These are phyloP conservation scores for Zygoascus flipseniorum DNA, from an alignment of 805 yeast species.

Conservation along the genomic window DNA sequence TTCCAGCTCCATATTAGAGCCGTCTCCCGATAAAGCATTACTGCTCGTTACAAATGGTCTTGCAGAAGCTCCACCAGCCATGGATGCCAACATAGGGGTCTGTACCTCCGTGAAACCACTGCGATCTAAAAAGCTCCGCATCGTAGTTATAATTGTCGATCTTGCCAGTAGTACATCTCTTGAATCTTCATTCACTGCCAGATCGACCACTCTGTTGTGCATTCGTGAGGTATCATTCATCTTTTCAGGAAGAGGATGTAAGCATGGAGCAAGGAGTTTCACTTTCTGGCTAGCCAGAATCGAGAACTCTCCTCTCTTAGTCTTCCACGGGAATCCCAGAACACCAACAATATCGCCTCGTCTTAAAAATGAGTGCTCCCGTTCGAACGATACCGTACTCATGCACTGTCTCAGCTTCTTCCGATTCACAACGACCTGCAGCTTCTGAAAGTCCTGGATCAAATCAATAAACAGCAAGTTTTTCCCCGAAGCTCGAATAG, in stretches of 20 bases:
- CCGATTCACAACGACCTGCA: constrained; percentile 58
- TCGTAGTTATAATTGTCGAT: constrained; percentile 42
- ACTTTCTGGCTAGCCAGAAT: constrained; percentile 48
- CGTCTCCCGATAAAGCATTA: constrained; percentile 16
- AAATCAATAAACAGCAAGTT: constrained; percentile 64
- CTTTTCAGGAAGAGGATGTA: constrained; percentile 59
- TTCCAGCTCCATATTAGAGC: constrained; percentile 33
- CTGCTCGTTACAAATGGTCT: constrained; percentile 64
- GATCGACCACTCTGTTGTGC: constrained; percentile 64
- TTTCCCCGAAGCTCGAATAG: constrained; percentile 58
- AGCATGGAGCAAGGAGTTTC: constrained; percentile 53
- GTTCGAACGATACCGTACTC: constrained; percentile 35
- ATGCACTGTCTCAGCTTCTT: constrained; percentile 33
- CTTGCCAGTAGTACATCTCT: constrained; percentile 42
- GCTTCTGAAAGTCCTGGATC: constrained; percentile 44
- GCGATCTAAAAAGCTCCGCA: constrained; percentile 49
- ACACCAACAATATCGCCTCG: constrained; percentile 68
- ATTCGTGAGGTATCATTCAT: constrained; percentile 48
- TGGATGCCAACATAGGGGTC: constrained; percentile 69
- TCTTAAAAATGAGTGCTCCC: constrained; percentile 35
- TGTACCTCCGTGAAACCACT: constrained; percentile 70
- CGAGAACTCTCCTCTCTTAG: constrained; percentile 74
- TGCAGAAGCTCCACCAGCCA: constrained; percentile 86
- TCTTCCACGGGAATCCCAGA: constrained; percentile 62
- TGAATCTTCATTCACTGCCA: constrained; percentile 50